Base-by-base conservation (phyloP, 495 filamentous ascomycete species). In the Penicillium parvum region DNA sequence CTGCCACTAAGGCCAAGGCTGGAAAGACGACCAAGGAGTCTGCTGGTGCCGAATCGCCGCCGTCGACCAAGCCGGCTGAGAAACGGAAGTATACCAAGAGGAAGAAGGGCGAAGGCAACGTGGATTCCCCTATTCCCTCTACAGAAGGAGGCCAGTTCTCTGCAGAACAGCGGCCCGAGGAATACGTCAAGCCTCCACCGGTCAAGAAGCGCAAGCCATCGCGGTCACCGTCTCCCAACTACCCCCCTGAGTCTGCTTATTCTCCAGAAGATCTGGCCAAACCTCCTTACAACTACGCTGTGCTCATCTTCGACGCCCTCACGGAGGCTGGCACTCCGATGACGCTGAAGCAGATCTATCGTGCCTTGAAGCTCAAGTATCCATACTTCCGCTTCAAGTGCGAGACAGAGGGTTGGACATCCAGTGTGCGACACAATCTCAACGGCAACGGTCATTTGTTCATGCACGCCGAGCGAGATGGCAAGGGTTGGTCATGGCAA, bases 341-440 rank as follows among this genome's bases (percentile, higher is more conserved):
- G 66, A 88, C 88, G 20, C 71, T 98, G 22, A 91, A 94, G 53
- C 85, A 96, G 60, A 97, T 98, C 28, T 98, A 98, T 62, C 83
- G 86, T 50, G 79, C 85, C 18, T 86, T 98, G 46, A 84, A 88
- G 64, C 68, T 83, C 55, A 86, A 85, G 53, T 96, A 94, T 55
- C 94, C 92, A 1, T 96, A 80, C 64, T 98, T 87, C 64, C 87
- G 86, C 46, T 86, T 96, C 63, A 79, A 78, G 40, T 81, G 82
- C 20, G 65, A 72, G 51, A 91, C 88, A 5, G 85, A 82, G 49
- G 92, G 92, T 10, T 98, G 92, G 92, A 91, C 96, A 57, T 96
- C 90, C 50, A 95, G 89, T 66, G 89, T 98, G 15, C 84, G 92
- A 4, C 92, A 98, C 63, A 98, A 98, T 46, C 75, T 98, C 18